Evolutionary conservation across 495 filamentous ascomycete species (phyloP), one percentile per base, ranked within the genome.

Genomic region (Pseudoneurospora amorphoporcata): DNA sequence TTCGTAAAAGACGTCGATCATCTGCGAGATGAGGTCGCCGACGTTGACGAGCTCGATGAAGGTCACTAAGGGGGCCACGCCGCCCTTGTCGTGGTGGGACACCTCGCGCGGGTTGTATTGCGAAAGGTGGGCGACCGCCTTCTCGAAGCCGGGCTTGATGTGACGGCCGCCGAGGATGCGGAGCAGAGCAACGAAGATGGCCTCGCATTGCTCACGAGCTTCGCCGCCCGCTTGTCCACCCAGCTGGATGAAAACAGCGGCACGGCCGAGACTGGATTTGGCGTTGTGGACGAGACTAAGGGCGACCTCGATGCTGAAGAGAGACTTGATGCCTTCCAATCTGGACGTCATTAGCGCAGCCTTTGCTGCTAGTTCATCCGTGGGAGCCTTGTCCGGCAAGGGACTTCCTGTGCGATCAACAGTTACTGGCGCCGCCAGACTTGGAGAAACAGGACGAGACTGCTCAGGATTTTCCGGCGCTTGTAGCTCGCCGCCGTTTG

Each of bases 1-100:
- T 80, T 96, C 92, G 81, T 97, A 99, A 82, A 99, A 99, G 23
- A 99, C 94, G 77, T 99, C 96, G 71, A 99, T 88, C 96, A 99
- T 99, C 78, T 99, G 96, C 69, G 96, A 91, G 73, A 99, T 99
- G 19, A 99, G 87, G 81, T 99, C 96, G 69, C 96, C 96, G 4
- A 99, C 94, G 78, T 98, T 98, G 77, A 98, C 96, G 70, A 99
- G 87, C 80, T 99, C 96, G 61, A 99, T 87, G 76, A 99, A 99
- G 7, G 93, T 98, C 14, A 98, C 92, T 1, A 99, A 86, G 2
- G 96, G 96, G 65, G 92, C 92, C 32, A 98, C 95, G 12, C 92
- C 93, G 8, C 81, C 79, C 71, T 84, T 79, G 73, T 89, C 88
- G 72, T 94, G 90, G 69, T 92, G 88, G 40, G 87, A 90, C 45